These are phyloP conservation scores for Scheffersomyces stambukii DNA, from an alignment of 1,139 yeast genomes.

Conservation along the genomic window DNA sequence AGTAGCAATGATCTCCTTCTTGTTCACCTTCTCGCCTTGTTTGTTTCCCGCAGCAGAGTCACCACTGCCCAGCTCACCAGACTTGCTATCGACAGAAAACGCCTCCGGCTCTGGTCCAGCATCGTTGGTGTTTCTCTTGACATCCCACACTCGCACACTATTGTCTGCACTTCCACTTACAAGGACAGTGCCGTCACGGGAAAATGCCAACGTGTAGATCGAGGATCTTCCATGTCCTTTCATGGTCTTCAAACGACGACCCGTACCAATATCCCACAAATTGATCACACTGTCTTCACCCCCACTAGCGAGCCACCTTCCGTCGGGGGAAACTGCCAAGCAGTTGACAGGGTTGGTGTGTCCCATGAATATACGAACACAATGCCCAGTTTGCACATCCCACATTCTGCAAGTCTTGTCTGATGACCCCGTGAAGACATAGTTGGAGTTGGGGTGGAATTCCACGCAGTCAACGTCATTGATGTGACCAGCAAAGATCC, in stretches of 20 bases:
- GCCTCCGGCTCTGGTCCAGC: constrained; percentile 81
- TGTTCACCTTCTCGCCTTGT: constrained; percentile 22
- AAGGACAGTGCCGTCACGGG: constrained; percentile 82
- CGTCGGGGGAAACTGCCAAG: constrained; percentile 91
- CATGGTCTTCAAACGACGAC: constrained; percentile 76
- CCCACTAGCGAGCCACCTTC: constrained; percentile 93
- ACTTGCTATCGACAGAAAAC: constrained; percentile 32
- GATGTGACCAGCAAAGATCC: constrained; percentile 96
- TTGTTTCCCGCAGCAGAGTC: constrained; percentile 7
- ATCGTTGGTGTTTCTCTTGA: constrained; percentile 77
- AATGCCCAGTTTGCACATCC: constrained; percentile 87
- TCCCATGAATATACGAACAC: constrained; percentile 92
- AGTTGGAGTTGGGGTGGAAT: constrained; percentile 95
- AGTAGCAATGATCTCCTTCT: constrained; percentile 74
- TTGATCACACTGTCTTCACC: constrained; percentile 90
- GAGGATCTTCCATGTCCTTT: constrained; percentile 90
- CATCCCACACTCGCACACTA: constrained; percentile 94
- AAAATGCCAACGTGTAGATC: constrained; percentile 80
- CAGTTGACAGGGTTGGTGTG: constrained; percentile 86
- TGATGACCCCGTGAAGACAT: constrained; percentile 89
- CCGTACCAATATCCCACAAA: constrained; percentile 94
- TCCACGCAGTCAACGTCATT: constrained; percentile 94
- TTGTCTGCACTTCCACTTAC: constrained; percentile 94
- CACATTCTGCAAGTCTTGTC: constrained; percentile 98
- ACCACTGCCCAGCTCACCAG: constrained; percentile 6